phyloP scores from a whole-genome alignment of 2,329 filamentous ascomycete genomes.

The Parastagonospora nodorum region DNA sequence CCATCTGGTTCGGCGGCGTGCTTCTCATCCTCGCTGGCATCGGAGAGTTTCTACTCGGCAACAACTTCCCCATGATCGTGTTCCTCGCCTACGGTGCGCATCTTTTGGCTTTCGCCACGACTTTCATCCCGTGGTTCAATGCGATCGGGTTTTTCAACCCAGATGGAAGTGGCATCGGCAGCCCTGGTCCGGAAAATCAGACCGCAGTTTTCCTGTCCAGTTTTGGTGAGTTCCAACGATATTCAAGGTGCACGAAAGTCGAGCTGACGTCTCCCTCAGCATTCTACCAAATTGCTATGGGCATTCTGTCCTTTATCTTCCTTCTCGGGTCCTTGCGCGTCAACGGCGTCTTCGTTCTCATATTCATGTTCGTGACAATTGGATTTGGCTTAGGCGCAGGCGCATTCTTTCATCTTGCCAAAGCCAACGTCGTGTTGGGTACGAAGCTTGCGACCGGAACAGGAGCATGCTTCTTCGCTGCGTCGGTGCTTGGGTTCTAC shows the following conservation, averaged over 20 bases:
- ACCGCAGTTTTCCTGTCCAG: slow-evolving; percentile 13
- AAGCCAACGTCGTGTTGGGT: slow-evolving; percentile 6
- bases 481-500: slow-evolving; percentile 16
- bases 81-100: slow-evolving; percentile 22
- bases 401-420: slow-evolving; percentile 16
- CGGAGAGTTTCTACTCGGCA: slow-evolving; percentile 18
- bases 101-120: slow-evolving; percentile 18
- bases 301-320: slow-evolving; percentile 21
- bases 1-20: slow-evolving; percentile 19
- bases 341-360: slow-evolving; percentile 20
- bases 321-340: slow-evolving; percentile 17
- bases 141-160: slow-evolving; percentile 21
- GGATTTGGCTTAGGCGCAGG: slow-evolving; percentile 21
- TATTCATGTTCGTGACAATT: slow-evolving; percentile 19
- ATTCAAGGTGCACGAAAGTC: neutral
- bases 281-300: slow-evolving; percentile 20
- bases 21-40: slow-evolving; percentile 17
- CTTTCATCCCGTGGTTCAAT: slow-evolving; percentile 18
- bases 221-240: slow-evolving; percentile 7
- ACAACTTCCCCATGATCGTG: slow-evolving; percentile 23
- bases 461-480: slow-evolving; percentile 21
- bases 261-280: slow-evolving; percentile 5
- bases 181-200: slow-evolving; percentile 14
- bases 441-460: slow-evolving; percentile 10
- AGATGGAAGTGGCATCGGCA: slow-evolving; percentile 17